phyloP scores from a whole-genome alignment of 2,329 filamentous ascomycete genomes.

The Penicillium sp. region DNA sequence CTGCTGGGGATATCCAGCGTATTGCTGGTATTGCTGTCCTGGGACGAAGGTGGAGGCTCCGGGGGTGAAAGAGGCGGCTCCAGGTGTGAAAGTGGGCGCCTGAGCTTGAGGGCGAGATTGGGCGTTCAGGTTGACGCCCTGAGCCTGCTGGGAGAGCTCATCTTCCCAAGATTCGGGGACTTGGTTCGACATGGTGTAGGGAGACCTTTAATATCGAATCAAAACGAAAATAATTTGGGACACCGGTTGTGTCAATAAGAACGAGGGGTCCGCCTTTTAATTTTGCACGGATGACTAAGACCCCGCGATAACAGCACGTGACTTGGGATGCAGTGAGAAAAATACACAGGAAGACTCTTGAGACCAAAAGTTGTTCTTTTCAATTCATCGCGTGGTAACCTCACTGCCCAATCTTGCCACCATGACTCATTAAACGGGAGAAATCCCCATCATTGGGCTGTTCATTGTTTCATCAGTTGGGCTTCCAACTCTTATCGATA shows the following conservation, averaged over 20 bases:
- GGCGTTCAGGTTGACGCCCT: slow-evolving; percentile 72
- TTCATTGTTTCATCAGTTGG: background rate
- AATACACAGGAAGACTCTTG: background rate
- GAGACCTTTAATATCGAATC: slow-evolving; percentile 19
- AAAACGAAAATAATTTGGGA: slow-evolving; percentile 26
- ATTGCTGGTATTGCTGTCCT: slow-evolving; percentile 66
- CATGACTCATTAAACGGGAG: background rate
- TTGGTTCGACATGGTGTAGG: slow-evolving; percentile 70
- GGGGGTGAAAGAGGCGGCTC: slow-evolving; percentile 72
- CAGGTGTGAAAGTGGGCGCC: slow-evolving; percentile 63
- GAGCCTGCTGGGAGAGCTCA: slow-evolving; percentile 76
- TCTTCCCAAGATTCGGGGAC: slow-evolving; percentile 91
- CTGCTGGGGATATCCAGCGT: slow-evolving; percentile 40
- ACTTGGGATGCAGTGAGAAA: background rate
- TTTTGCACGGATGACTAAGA: slow-evolving; percentile 28
- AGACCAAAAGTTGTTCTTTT: background rate
- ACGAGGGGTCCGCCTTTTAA: slow-evolving; percentile 32
- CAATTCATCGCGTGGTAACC: background rate
- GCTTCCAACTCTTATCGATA: slow-evolving; percentile 13
- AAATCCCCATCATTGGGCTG: slow-evolving; percentile 2
- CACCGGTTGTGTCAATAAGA: slow-evolving; percentile 16
- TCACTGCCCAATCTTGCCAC: background rate
- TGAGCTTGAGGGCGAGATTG: slow-evolving; percentile 51
- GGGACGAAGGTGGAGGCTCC: slow-evolving; percentile 71
- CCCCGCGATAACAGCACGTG: slow-evolving; percentile 25